Evolutionary conservation across 2,329 filamentous ascomycete species (phyloP).

Genomic region (Paraconiothyrium brasiliense): DNA sequence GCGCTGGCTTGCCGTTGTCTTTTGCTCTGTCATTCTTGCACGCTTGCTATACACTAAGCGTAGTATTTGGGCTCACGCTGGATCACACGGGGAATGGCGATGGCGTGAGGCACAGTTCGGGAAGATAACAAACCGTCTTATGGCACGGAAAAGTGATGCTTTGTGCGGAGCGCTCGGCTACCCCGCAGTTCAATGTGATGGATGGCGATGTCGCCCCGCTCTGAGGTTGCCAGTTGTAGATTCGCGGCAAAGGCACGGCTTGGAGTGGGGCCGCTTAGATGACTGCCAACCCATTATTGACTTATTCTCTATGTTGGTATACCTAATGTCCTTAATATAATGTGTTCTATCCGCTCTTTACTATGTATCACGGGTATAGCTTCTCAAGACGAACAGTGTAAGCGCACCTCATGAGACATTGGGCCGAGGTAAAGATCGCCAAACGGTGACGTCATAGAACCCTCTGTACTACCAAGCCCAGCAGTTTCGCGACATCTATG

Average conservation of each 20-base stretch:
- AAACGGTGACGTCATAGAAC: background rate
- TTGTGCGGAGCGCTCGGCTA: background rate
- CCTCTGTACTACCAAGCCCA: background rate
- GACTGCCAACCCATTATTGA: background rate
- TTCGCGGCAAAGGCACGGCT: background rate
- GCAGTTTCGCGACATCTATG: background rate
- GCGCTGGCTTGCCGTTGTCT: conserved; percentile 45
- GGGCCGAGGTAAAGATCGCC: background rate
- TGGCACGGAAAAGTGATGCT: background rate
- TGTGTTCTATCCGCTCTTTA: too few relatives aligned
- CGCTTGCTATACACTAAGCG: background rate
- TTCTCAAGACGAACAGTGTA: background rate
- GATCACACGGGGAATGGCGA: background rate
- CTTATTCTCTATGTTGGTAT: background rate
- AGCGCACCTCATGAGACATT: background rate
- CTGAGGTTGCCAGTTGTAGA: background rate
- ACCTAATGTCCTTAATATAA: background rate
- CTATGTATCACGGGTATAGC: background rate
- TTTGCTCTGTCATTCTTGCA: conserved; percentile 45
- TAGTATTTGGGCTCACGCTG: background rate
- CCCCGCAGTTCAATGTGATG: background rate
- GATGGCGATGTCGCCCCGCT: background rate
- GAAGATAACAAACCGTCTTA: background rate
- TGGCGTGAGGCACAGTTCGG: too few relatives aligned
- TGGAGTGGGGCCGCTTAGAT: background rate